These are phyloP conservation scores for Scenedesmus sp. DNA, from an alignment of 163 green algal species.

Conservation along the genomic window DNA sequence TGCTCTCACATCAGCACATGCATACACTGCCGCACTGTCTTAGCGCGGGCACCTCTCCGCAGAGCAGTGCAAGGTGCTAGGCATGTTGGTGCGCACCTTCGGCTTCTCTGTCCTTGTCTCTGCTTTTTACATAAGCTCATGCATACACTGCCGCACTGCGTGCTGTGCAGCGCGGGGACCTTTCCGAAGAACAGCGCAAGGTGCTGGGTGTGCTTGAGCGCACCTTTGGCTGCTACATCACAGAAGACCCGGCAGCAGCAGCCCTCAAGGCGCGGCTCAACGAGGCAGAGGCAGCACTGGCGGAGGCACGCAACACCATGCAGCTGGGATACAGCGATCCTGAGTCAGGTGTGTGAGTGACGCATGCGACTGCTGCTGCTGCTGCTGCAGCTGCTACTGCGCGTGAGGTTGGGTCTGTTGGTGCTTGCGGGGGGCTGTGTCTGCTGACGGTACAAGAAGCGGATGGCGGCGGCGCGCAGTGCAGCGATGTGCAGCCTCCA, in stretches of 20 bases:
- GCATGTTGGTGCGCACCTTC: conserved; percentile 82
- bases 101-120: conserved; percentile 60
- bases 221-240: conserved; percentile 83
- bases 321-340: conserved; percentile 26
- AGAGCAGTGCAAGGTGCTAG: conserved; percentile 71
- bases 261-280: conserved; percentile 81
- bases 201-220: conserved; percentile 79
- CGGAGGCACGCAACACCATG: conserved; percentile 17
- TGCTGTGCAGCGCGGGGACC: conserved; percentile 38
- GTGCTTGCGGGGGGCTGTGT: no score
- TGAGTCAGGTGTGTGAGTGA: conserved; percentile 6
- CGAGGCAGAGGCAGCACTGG: conserved; percentile 76
- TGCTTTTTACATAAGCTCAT: not conserved
- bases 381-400: no score
- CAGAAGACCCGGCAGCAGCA: conserved; percentile 64
- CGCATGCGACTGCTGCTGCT: conserved; percentile 17
- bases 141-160: not conserved
- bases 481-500: no score
- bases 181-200: conserved; percentile 67
- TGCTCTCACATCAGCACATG: not conserved
- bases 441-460: no score
- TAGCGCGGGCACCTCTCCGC: conserved; percentile 31
- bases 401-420: no score
- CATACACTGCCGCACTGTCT: no score
- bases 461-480: no score